Conservation (phyloP, 164 flowering plant genomes). For the Annona cherimola region DNA sequence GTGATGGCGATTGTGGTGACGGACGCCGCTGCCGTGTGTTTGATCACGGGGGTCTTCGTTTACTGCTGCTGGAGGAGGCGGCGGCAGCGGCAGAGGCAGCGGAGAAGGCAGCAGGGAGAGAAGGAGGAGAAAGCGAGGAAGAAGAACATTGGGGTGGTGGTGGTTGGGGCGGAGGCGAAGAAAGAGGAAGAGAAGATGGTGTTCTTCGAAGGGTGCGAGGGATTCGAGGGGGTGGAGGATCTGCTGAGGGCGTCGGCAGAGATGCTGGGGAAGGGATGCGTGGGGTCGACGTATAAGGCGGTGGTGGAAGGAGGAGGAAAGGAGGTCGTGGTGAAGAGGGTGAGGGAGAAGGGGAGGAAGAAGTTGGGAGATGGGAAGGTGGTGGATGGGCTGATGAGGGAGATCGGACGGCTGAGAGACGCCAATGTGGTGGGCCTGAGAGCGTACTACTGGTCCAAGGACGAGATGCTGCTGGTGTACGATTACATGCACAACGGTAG, state of each 20-base stretch:
- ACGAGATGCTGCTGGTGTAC: slow-evolving; percentile 47
- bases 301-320: slow-evolving; percentile 33
- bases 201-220: slow-evolving; percentile 33
- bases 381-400: slow-evolving; percentile 29
- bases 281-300: slow-evolving; percentile 52
- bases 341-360: slow-evolving; percentile 32
- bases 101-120: not conserved
- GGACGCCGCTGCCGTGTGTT: slow-evolving; percentile 11
- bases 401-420: slow-evolving; percentile 41
- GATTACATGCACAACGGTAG: slow-evolving; percentile 49
- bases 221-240: slow-evolving; percentile 30
- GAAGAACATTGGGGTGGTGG: not conserved
- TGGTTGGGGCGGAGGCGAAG: slow-evolving; percentile 5
- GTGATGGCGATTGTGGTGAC: slow-evolving; percentile 14
- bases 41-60: slow-evolving; percentile 13
- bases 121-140: slow-evolving; percentile 4
- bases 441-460: slow-evolving; percentile 41
- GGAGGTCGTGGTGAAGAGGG: slow-evolving; percentile 44
- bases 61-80: slow-evolving; percentile 15
- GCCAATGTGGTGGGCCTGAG: slow-evolving; percentile 38
- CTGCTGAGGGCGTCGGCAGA: slow-evolving; percentile 50
- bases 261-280: slow-evolving; percentile 50
- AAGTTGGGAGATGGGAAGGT: slow-evolving; percentile 27
- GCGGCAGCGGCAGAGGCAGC: not conserved
- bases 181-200: slow-evolving; percentile 22